Base-by-base conservation (phyloP, 2,329 filamentous ascomycete species). In the Trichophaea hybrida region DNA sequence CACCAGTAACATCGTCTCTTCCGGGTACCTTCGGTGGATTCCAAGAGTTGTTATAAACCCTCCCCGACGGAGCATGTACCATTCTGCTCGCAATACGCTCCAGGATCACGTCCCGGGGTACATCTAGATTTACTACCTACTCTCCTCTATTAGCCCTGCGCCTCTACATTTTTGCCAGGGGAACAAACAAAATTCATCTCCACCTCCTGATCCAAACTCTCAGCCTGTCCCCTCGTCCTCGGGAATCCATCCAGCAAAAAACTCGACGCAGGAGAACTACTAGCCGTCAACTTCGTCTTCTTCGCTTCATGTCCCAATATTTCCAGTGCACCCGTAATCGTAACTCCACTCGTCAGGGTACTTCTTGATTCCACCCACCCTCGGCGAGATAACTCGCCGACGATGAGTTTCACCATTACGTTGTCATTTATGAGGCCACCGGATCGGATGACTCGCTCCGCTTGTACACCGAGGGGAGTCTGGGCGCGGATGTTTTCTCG, bases 31-130 rank as follows among this genome's bases (percentile, higher is more conserved):
- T 85, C 0, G 93, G 93, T 6, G 86, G 79, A 70, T 97, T 89
- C 76, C 95, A 98, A 0, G 83, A 83, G 1, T 89, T 94, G 72
- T 98, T 98, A 77, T 98, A 98, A 13, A 96, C 85, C 33, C 93
- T 80, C 1, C 93, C 93, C 0, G 88, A 94, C 0, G 88, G 83
- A 69, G 86, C 86, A 73, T 98, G 93, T 6, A 57, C 55, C 40
- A 57, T 48, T 57, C 93, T 85, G 55, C 88, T 89, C 48, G 86
- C 82, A 67, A 98, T 96, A 58, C 93, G 85, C 67, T 89, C 82
- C 65, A 97, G 79, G 62, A 98, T 89, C 62, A 96, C 87, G 6
- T 85, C 80, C 37, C 86, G 81, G 0, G 93, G 93, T 86, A 88
- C 61, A 96, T 68, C 61, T 7, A 68, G 59, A 49, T 68, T 65